Evolutionary conservation across 768 basidiomycete species (phyloP).

Genomic region (Hygrocybe punicea): DNA sequence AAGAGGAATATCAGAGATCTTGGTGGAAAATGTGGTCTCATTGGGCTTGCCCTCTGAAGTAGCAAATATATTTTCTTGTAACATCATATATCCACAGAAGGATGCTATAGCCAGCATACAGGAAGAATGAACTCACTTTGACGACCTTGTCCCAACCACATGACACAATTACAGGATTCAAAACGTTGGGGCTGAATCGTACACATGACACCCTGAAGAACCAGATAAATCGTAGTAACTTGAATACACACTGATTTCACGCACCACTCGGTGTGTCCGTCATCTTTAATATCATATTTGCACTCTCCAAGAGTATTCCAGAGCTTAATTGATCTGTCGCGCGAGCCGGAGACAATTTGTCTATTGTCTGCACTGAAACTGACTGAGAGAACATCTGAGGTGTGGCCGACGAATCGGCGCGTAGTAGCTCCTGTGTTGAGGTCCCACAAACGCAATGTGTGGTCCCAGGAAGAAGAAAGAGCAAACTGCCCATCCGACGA

Average conservation of each 20-base stretch:
- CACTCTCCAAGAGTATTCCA: slow-evolving; percentile 99
- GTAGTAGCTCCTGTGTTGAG: slow-evolving; percentile 96
- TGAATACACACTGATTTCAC: slow-evolving; percentile 17
- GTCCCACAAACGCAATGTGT: slow-evolving; percentile 99
- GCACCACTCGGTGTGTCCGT: slow-evolving; percentile 94
- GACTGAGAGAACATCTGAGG: slow-evolving; percentile 95
- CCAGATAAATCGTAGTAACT: neutral
- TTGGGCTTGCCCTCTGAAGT: slow-evolving; percentile 75
- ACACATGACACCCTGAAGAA: slow-evolving; percentile 90
- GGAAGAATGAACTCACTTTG: slow-evolving; percentile 62
- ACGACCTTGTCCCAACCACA: slow-evolving; percentile 99
- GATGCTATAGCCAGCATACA: slow-evolving; percentile 5
- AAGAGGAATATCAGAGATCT: slow-evolving; percentile 58
- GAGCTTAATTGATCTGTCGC: slow-evolving; percentile 96
- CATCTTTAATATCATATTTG: slow-evolving; percentile 99
- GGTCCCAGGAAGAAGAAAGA: slow-evolving; percentile 99
- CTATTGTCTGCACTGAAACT: slow-evolving; percentile 99
- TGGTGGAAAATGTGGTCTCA: slow-evolving; percentile 73
- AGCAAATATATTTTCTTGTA: slow-evolving; percentile 67
- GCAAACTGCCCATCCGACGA: slow-evolving; percentile 99
- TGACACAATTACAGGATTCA: slow-evolving; percentile 98
- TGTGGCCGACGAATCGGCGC: slow-evolving; percentile 97
- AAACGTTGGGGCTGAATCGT: slow-evolving; percentile 95
- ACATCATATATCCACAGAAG: slow-evolving; percentile 32
- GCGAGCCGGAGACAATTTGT: slow-evolving; percentile 97